Percentiles rank a stretch among this genome's conserved stretches.
These are phyloP conservation scores for Aureobasidium sp. DNA, from an alignment of 2,329 filamentous ascomycete genomes.

Conservation along the genomic window DNA sequence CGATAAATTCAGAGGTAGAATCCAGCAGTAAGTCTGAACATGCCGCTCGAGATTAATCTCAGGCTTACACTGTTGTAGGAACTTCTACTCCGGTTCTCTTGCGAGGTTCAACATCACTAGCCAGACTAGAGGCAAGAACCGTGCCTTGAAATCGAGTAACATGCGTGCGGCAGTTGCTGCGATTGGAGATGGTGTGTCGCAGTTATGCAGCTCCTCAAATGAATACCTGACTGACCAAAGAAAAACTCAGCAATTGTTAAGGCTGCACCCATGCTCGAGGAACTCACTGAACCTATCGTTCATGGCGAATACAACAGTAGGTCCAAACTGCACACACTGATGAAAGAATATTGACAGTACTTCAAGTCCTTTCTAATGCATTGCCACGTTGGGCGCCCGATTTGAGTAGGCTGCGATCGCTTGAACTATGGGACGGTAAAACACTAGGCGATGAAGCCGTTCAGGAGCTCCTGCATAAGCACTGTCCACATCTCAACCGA, in stretches of 20 bases:
- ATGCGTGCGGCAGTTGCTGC: conserved; percentile 38
- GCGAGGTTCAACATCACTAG: conserved; percentile 34
- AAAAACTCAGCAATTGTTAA: conserved; percentile 23
- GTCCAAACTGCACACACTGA: background rate
- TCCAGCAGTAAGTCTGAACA: conserved; percentile 46
- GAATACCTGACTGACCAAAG: background rate
- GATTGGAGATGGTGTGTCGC: conserved; percentile 36
- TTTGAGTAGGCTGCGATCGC: conserved; percentile 50
- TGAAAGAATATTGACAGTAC: background rate
- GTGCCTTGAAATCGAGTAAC: conserved; percentile 21
- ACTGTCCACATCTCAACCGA: conserved; percentile 56
- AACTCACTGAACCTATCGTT: conserved; percentile 33
- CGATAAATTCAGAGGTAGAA: conserved; percentile 48
- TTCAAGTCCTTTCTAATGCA: conserved; percentile 39
- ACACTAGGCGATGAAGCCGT: conserved; percentile 50
- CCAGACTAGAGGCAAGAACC: background rate
- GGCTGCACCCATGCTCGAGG: conserved; percentile 45
- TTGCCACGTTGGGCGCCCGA: conserved; percentile 54
- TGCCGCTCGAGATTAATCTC: conserved; percentile 20
- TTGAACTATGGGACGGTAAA: conserved; percentile 56
- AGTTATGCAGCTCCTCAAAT: too few relatives aligned
- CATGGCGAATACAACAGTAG: conserved; percentile 30
- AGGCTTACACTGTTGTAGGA: conserved; percentile 24
- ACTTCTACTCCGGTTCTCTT: conserved; percentile 47
- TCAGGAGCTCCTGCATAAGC: conserved; percentile 46